Evolutionary conservation across 129 eudicot species (phyloP), one percentile per base, ranked within the genome.

Genomic region (Centella asiatica): DNA sequence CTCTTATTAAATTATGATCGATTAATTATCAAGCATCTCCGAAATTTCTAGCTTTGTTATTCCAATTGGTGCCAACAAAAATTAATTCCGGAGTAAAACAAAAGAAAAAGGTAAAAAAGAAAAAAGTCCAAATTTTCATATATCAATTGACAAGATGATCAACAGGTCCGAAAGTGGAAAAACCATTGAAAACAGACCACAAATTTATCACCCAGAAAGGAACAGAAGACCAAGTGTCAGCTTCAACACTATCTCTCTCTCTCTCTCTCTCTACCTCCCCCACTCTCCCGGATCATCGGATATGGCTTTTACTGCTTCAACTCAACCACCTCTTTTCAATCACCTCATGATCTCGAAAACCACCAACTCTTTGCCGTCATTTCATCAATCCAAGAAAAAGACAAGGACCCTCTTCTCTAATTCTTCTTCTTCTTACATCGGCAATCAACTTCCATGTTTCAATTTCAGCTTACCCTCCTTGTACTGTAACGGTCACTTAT

Each of bases 231-330:
- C 47, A 42, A 42, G 47, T 14, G 47, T 42, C 47, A 42, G 15
- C 47, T 42, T n/a, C n/a, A n/a, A n/a, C 3, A 3, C 18, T 2
- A 42, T 3, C 3, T 15, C n/a, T 42, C 19, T 42, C 46, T 2
- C 17, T 2, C 44, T 0, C 45, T 42, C 46, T 42, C n/a, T n/a
- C n/a, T n/a, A n/a, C n/a, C n/a, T n/a, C n/a, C n/a, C n/a, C n/a
- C n/a, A n/a, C n/a, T n/a, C 51, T 17, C 51, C 12, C 8, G 10
- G 22, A 54, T 57, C 63, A 56, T 18, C 63, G 36, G n/a, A 57
- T 19, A 57, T 57, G 63, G 45, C 63, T 34, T 57, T 6, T 11
- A 57, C 45, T 32, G 28, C 44, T 57, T n/a, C 27, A 19, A 33
- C 29, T 57, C 46, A 4, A 46, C 51, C 44, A 6, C 61, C 61